Percentiles rank a stretch among this genome's conserved stretches.
These are phyloP conservation scores for Candida sonorensis DNA, from an alignment of 805 yeast genomes.

Conservation along the genomic window DNA sequence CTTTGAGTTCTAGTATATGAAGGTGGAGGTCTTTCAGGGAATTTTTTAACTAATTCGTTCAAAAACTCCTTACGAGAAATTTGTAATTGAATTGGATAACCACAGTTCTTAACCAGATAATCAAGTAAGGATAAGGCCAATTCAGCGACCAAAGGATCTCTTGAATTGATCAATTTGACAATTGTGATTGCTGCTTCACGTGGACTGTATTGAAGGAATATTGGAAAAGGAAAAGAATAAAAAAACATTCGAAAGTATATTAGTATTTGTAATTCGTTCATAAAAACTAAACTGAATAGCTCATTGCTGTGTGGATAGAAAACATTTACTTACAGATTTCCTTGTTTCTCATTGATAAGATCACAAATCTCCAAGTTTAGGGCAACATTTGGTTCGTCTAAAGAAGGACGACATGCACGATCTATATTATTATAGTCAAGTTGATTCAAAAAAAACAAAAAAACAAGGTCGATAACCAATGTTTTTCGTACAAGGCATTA, in stretches of 20 bases:
- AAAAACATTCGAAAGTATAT: background rate
- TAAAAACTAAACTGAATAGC: background rate
- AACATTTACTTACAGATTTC: slow-evolving; percentile 36
- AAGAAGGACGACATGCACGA: slow-evolving; percentile 82
- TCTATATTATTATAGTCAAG: slow-evolving; percentile 36
- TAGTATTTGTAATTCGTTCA: slow-evolving; percentile 5
- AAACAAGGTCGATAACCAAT: too few relatives aligned
- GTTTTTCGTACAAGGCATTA: too few relatives aligned
- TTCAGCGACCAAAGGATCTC: slow-evolving; percentile 84
- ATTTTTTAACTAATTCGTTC: slow-evolving; percentile 85
- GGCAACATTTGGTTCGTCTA: slow-evolving; percentile 81
- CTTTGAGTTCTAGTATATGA: slow-evolving; percentile 79
- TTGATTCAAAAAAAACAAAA: too few relatives aligned
- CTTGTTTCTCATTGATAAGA: slow-evolving; percentile 87
- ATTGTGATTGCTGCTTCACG: slow-evolving; percentile 88
- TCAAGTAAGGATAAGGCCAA: slow-evolving; percentile 65
- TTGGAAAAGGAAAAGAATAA: background rate
- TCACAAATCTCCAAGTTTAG: slow-evolving; percentile 91
- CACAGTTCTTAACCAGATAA: slow-evolving; percentile 93
- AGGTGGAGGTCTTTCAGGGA: slow-evolving; percentile 91
- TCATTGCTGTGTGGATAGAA: background rate
- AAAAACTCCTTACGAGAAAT: slow-evolving; percentile 91
- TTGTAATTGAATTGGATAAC: slow-evolving; percentile 93
- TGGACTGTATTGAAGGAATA: slow-evolving; percentile 33
- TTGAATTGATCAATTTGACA: slow-evolving; percentile 72